Evolutionary conservation across 257 asterid species (phyloP).

Genomic region (Solanum habrochaites): DNA sequence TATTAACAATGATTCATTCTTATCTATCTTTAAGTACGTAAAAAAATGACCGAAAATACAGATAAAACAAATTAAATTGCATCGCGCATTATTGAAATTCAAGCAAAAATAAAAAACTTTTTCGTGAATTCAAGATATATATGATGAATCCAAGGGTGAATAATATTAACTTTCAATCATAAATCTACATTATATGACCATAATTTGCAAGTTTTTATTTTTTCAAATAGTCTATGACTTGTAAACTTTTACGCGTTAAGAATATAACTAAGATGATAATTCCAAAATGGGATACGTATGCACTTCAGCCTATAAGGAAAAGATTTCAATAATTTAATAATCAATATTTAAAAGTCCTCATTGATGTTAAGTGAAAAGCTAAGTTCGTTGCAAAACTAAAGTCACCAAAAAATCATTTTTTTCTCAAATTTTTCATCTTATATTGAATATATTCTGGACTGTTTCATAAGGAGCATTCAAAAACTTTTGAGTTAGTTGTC

Average conservation of each 20-base stretch:
- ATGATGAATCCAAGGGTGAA: neutral
- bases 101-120: neutral
- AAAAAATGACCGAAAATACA: neutral
- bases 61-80: neutral
- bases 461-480: neutral
- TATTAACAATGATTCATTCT: neutral
- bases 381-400: too few relatives aligned
- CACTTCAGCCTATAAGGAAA: neutral
- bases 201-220: neutral
- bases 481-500: neutral
- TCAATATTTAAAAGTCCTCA: too few relatives aligned
- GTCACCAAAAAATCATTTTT: neutral
- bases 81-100: neutral
- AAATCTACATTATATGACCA: neutral
- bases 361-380: too few relatives aligned
- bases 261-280: neutral
- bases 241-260: neutral
- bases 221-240: neutral
- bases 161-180: neutral
- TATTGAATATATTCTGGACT: neutral
- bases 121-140: neutral
- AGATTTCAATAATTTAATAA: too few relatives aligned
- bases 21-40: too few relatives aligned
- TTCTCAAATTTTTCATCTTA: neutral
- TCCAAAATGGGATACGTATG: neutral